Base-by-base conservation (phyloP, 805 yeast genomes). In the Zygosaccharomyces siamensis region DNA sequence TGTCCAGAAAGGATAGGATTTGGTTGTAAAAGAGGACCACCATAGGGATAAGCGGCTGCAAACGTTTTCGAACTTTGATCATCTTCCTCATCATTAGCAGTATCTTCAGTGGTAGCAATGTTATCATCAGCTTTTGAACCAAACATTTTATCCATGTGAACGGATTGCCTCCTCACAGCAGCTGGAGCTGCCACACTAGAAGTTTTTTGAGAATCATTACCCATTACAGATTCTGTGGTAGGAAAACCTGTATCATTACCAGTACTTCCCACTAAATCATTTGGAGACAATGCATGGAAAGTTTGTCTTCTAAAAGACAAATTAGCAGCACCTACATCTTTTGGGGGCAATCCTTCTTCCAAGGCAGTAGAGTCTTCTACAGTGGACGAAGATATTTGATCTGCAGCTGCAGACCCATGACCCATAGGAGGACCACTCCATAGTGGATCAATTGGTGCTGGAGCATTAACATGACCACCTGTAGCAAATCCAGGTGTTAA, bases 21-120 rank as follows among this genome's bases (percentile, higher is more conserved):
- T 12, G 68, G 68, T 46, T 61, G 68, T 45, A 62, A 46, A 35
- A 62, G 45, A 6, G 68, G 66, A 11, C 68, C 67, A 11, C 62
- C 65, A 27, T 62, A 63, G n/a, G 69, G 65, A 24, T 61, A 61
- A 10, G 66, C 68, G 12, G 67, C 65, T 21, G 65, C 60, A 39
- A 61, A 63, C 3, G 62, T 54, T 18, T 56, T 55, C 7, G 53
- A 50, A 48, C 60, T 59, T 49, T 55, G 57, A 10, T 41, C 16
- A 3, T 45, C 16, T n/a, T 39, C 46, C 4, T 30, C 5, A n/a
- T 27, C 46, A 11, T 49, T 42, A 6, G 40, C 6, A 26, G 16
- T 28, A 6, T 16, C 21, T 2, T 33, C 37, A 18, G 21, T 4
- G 16, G 16, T 33, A 16, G 21, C 37, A 2, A 33, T 20, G 16